Evolutionary conservation across 768 basidiomycete species (phyloP), one percentile per base, ranked within the genome.

Genomic region (Leucosporidium yakuticum): DNA sequence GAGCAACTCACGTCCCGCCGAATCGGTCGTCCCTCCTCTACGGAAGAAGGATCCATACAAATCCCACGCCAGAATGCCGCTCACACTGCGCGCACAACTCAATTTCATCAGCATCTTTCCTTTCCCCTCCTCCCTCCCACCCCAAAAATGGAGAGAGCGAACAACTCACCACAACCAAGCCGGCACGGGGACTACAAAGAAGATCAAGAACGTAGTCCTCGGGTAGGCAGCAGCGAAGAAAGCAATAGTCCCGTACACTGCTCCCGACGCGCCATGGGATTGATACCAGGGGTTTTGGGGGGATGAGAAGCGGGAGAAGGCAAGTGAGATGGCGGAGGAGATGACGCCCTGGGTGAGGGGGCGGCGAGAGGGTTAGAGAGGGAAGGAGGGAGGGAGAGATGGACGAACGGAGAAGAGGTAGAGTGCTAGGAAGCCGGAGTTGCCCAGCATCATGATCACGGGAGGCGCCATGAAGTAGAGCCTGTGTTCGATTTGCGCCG

Each of bases 391-490:
- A 9, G 7, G 32, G 31, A 15, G 21, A 27, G 31, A 17, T 0
- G 25, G 12, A 17, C 54, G 88, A 85, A 75, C 87, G 83, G 69
- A 67, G 55, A 71, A 64, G 64, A 91, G 79, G 77, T 92, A 92
- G n/a, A 91, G 81, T 15, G 80, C 79, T 5, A 90, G 76, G 77
- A 91, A 91, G 23, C 82, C 82, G 15, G 83, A 79, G 74, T 84
- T 86, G 0, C 89, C 88, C 17, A 91, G 81, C 55, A 87, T 78
- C 23, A 79, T 74, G 32, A 91, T 81, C 57, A 88, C 85, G 4
- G 84, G 78, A 2, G 82, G 84, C 0, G 86, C 88, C 83, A 90
- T 85, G 79, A 88, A 91, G 78, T 82, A 89, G 78, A 85, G 89
- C 6, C 27, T 0, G 87, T 85, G 89, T 6, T n/a, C n/a, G n/a